Evolutionary conservation across 2,329 filamentous ascomycete species (phyloP).

Genomic region (Diaporthe nobilis): DNA sequence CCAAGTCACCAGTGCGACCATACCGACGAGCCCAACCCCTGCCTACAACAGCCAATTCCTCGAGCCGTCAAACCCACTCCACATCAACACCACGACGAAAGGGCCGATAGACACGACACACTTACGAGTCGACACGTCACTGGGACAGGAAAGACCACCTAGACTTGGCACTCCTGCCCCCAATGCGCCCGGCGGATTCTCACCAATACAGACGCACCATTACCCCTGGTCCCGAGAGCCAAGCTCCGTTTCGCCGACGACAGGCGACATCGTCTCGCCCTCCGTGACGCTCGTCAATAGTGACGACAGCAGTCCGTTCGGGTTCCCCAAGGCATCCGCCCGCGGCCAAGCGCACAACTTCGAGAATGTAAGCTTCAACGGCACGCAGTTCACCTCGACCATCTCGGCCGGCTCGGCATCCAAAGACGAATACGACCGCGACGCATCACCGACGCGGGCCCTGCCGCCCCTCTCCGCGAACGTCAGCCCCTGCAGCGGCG

Average conservation of each 20-base stretch:
- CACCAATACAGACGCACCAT: constrained; percentile 37
- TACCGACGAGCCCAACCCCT: constrained; percentile 35
- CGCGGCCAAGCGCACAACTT: constrained; percentile 30
- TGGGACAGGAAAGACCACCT: constrained; percentile 41
- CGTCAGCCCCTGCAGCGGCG: constrained; percentile 4
- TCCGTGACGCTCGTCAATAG: constrained; percentile 28
- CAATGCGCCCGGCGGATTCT: constrained; percentile 30
- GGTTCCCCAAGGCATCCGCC: neutral
- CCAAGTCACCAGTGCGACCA: constrained; percentile 55
- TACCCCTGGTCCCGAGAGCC: constrained; percentile 40
- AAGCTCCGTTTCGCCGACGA: constrained; percentile 1
- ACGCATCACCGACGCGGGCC: constrained; percentile 23
- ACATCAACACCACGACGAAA: constrained; percentile 42
- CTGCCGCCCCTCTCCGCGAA: constrained; percentile 30
- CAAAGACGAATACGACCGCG: constrained; percentile 18
- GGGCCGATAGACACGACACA: constrained; percentile 1
- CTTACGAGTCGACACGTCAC: constrained; percentile 35
- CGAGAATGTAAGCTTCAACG: constrained; percentile 38
- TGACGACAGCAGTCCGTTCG: constrained; percentile 2
- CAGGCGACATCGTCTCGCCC: neutral
- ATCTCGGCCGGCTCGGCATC: constrained; percentile 30
- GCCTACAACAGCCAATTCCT: constrained; percentile 42
- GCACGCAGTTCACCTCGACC: constrained; percentile 37
- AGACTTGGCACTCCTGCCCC: constrained; percentile 34
- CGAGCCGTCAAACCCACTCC: constrained; percentile 39